Evolutionary conservation across 768 basidiomycete species (phyloP).

Genomic region (Lactifluus pinguis): DNA sequence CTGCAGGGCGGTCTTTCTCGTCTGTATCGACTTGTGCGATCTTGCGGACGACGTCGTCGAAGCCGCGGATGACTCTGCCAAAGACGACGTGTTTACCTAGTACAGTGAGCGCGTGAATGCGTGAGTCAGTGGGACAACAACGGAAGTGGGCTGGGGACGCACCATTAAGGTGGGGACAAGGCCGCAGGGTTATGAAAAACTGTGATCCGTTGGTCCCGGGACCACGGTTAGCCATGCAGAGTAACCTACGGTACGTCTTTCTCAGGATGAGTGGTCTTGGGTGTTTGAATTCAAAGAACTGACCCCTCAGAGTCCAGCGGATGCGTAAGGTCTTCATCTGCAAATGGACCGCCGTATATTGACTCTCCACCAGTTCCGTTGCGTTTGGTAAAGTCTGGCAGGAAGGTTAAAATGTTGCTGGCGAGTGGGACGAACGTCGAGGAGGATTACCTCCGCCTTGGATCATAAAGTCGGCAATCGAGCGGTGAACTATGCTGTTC

Average conservation of each 20-base stretch:
- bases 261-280: background rate
- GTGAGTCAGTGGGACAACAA: slow-evolving; percentile 23
- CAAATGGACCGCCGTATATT: slow-evolving; percentile 67
- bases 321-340: slow-evolving; percentile 64
- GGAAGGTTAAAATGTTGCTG: background rate
- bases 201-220: slow-evolving; percentile 81
- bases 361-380: slow-evolving; percentile 79
- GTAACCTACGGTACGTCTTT: slow-evolving; percentile 34
- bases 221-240: slow-evolving; percentile 88
- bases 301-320: slow-evolving; percentile 58
- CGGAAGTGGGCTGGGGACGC: slow-evolving; percentile 28
- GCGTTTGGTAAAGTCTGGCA: slow-evolving; percentile 65
- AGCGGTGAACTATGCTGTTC: slow-evolving; percentile 66
- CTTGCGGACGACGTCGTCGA: slow-evolving; percentile 46
- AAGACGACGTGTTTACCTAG: slow-evolving; percentile 53
- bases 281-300: background rate
- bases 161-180: slow-evolving; percentile 69
- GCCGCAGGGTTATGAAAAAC: slow-evolving; percentile 77
- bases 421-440: background rate
- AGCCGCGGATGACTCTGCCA: slow-evolving; percentile 46
- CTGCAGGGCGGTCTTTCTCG: slow-evolving; percentile 61
- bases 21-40: slow-evolving; percentile 62
- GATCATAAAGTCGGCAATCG: slow-evolving; percentile 73
- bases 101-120: slow-evolving; percentile 2
- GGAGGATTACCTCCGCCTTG: slow-evolving; percentile 58